Conservation (phyloP, 257 asterid species). For the Cordia subcordata region DNA sequence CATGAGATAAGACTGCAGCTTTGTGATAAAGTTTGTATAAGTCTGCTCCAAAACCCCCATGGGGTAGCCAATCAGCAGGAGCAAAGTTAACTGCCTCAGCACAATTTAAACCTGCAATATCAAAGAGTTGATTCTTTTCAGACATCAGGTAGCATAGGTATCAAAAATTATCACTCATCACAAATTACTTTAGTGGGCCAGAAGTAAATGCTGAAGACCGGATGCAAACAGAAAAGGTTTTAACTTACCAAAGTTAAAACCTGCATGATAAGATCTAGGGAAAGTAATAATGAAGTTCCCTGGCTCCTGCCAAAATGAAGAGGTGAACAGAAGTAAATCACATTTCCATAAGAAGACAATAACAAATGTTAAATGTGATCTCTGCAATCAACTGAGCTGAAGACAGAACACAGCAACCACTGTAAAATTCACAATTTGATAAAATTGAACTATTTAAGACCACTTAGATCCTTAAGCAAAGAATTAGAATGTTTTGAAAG, state of each 20-base stretch:
- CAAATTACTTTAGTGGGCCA: neutral
- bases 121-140: constrained; percentile 11
- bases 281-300: constrained; percentile 94
- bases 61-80: constrained; percentile 98
- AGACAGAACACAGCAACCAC: too few species aligned
- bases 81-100: constrained; percentile 99
- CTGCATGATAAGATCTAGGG: constrained; percentile 97
- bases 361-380: neutral
- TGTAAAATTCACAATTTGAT: too few species aligned
- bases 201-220: neutral
- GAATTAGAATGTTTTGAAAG: too few species aligned
- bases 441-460: too few species aligned
- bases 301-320: constrained; percentile 68
- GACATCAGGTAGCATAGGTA: constrained; percentile 1
- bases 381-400: neutral
- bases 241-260: constrained; percentile 92
- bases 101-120: constrained; percentile 76
- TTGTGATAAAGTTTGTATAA: constrained; percentile 75
- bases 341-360: neutral
- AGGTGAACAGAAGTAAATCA: neutral
- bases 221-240: neutral
- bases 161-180: too few species aligned
- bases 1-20: constrained; percentile 91
- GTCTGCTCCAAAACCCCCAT: constrained; percentile 97
- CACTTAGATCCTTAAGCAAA: too few species aligned